phyloP scores from a whole-genome alignment of 1,284 basidiomycete genomes.

The Cutaneotrichosporon sp. region DNA sequence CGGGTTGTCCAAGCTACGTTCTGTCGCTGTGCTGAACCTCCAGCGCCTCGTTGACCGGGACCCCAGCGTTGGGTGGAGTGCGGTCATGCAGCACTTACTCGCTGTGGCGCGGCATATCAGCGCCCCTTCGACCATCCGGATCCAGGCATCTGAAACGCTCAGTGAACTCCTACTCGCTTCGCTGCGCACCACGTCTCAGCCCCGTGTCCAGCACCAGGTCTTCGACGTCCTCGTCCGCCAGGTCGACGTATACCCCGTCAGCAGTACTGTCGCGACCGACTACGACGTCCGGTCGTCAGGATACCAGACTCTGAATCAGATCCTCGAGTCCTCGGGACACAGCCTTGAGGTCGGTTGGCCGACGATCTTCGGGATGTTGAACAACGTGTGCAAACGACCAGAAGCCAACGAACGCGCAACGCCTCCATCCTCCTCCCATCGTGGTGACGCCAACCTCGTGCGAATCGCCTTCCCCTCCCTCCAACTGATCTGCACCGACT shows the following conservation, averaged over 20 bases:
- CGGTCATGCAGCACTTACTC: slow-evolving; percentile 71
- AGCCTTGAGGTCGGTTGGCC: slow-evolving; percentile 88
- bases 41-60: slow-evolving; percentile 73
- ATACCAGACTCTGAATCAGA: slow-evolving; percentile 79
- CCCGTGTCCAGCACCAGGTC: slow-evolving; percentile 70
- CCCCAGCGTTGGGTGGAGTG: slow-evolving; percentile 78
- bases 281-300: slow-evolving; percentile 79
- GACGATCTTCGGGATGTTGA: slow-evolving; percentile 82
- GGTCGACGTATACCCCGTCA: slow-evolving; percentile 54
- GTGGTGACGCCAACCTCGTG: slow-evolving; percentile 44
- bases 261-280: slow-evolving; percentile 37
- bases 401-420: background rate
- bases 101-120: slow-evolving; percentile 59
- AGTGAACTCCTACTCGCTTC: slow-evolving; percentile 68
- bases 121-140: slow-evolving; percentile 71
- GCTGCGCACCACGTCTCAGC: slow-evolving; percentile 57
- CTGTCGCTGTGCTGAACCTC: slow-evolving; percentile 74
- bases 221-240: slow-evolving; percentile 76
- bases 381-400: slow-evolving; percentile 60
- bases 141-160: slow-evolving; percentile 80
- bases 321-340: slow-evolving; percentile 85
- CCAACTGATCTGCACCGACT: slow-evolving; percentile 85
- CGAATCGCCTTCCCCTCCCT: slow-evolving; percentile 85
- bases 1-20: slow-evolving; percentile 76
- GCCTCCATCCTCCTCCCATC: slow-evolving; percentile 2